Percentiles rank a stretch among this genome's conserved stretches.
Evolutionary conservation across 257 asterid species (phyloP).

Genomic region (Perilla frutescens): DNA sequence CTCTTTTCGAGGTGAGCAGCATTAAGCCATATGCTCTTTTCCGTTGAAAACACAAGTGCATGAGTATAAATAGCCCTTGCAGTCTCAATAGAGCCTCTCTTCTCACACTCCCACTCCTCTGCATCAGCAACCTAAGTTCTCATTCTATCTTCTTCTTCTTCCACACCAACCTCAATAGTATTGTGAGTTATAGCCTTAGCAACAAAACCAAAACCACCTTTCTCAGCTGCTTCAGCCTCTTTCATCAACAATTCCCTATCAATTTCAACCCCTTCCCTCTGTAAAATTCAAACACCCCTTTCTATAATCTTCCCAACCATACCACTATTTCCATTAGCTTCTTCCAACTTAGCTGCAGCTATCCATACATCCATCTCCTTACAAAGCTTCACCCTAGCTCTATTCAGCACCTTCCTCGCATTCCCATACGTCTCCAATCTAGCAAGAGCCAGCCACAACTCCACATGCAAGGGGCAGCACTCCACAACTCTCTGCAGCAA

Average conservation of each 20-base stretch:
- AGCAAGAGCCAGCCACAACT: conserved; percentile 92
- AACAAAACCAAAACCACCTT: conserved; percentile 74
- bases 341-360: conserved; percentile 91
- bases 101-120: no score
- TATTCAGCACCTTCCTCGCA: conserved; percentile 85
- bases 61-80: no score
- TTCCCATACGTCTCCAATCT: conserved; percentile 78
- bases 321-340: conserved; percentile 76
- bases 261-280: conserved; percentile 84
- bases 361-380: conserved; percentile 94
- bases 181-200: no score
- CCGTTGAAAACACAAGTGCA: conserved; percentile 78
- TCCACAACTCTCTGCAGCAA: conserved; percentile 87
- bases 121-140: no score
- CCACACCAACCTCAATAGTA: no score
- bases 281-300: conserved; percentile 66
- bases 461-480: conserved; percentile 70
- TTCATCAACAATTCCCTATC: conserved; percentile 96
- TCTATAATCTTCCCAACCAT: conserved; percentile 46
- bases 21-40: conserved; percentile 97
- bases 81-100: no score
- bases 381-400: conserved; percentile 77
- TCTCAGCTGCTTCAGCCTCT: conserved; percentile 94
- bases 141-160: no score
- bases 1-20: conserved; percentile 98